Conservation (phyloP, 441 rosid species). For the Lepidium campestre region DNA sequence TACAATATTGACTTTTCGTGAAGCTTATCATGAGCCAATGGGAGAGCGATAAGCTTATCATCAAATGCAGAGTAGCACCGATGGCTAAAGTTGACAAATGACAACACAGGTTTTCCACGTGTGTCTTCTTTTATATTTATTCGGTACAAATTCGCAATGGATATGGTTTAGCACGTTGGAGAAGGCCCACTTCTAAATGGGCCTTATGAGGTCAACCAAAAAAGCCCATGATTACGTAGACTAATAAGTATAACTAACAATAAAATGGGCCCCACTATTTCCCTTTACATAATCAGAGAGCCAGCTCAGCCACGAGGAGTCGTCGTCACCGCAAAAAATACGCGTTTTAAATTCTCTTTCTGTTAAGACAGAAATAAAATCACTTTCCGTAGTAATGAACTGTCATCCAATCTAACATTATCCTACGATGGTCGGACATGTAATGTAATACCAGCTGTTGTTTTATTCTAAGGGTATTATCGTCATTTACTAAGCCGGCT, state of each 20-base stretch:
- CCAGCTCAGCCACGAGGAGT: slow-evolving; percentile 23
- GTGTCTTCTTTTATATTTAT: neutral
- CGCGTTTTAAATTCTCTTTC: slow-evolving; percentile 8
- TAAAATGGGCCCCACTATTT: neutral
- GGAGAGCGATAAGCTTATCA: slow-evolving; percentile 31
- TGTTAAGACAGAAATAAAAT: neutral
- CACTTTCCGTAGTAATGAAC: neutral
- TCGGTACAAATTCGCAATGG: neutral
- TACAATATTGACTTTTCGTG: too few relatives aligned
- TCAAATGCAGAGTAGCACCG: slow-evolving; percentile 26
- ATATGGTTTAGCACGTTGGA: too few relatives aligned
- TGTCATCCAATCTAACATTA: slow-evolving; percentile 19
- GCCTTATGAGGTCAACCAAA: neutral
- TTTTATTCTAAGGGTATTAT: neutral
- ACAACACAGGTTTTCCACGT: slow-evolving; percentile 31
- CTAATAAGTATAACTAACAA: neutral
- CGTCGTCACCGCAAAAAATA: slow-evolving; percentile 1
- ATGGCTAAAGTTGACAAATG: slow-evolving; percentile 19
- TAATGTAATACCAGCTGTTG: slow-evolving; percentile 18
- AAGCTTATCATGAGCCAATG: slow-evolving; percentile 11
- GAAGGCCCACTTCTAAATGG: neutral
- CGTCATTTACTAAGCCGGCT: slow-evolving; percentile 16
- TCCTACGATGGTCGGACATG: slow-evolving; percentile 11
- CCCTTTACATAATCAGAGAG: neutral
- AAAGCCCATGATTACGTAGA: neutral